These are phyloP conservation scores for Colletotrichum limetticola DNA, from an alignment of 2,329 filamentous ascomycete species.

Conservation along the genomic window DNA sequence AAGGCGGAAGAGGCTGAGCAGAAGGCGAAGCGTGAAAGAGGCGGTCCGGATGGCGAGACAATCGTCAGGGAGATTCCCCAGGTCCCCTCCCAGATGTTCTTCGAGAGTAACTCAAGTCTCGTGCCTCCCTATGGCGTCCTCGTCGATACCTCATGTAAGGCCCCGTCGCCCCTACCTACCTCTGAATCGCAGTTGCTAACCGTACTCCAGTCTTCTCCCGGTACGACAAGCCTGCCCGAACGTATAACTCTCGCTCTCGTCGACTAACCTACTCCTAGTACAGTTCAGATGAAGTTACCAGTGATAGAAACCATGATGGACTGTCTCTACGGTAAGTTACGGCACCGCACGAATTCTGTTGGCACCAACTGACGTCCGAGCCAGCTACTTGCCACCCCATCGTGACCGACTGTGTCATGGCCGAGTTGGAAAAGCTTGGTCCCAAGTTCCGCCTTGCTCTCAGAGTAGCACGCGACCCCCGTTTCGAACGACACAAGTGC, in stretches of 20 bases:
- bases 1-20: slow-evolving; percentile 67
- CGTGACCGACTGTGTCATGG: slow-evolving; percentile 72
- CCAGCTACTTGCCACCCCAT: slow-evolving; percentile 85
- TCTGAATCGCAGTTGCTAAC: neutral
- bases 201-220: slow-evolving; percentile 1
- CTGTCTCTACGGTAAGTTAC: slow-evolving; percentile 70
- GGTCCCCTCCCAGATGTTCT: slow-evolving; percentile 86
- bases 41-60: slow-evolving; percentile 60
- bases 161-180: neutral
- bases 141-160: slow-evolving; percentile 70
- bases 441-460: slow-evolving; percentile 89
- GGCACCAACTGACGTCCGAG: neutral
- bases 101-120: slow-evolving; percentile 87
- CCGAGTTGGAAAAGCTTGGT: slow-evolving; percentile 45
- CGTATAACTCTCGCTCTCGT: neutral
- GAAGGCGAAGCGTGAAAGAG: slow-evolving; percentile 67
- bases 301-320: slow-evolving; percentile 93
- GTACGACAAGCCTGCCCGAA: neutral
- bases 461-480: slow-evolving; percentile 86
- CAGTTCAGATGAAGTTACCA: slow-evolving; percentile 90
- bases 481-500: slow-evolving; percentile 87
- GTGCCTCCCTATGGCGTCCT: slow-evolving; percentile 84
- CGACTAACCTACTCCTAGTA: slow-evolving; percentile 45
- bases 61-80: slow-evolving; percentile 74
- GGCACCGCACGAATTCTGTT: neutral